These are phyloP conservation scores for Spinellus fusiger DNA, from an alignment of 192 early-diverging fungal genomes.

Conservation along the genomic window DNA sequence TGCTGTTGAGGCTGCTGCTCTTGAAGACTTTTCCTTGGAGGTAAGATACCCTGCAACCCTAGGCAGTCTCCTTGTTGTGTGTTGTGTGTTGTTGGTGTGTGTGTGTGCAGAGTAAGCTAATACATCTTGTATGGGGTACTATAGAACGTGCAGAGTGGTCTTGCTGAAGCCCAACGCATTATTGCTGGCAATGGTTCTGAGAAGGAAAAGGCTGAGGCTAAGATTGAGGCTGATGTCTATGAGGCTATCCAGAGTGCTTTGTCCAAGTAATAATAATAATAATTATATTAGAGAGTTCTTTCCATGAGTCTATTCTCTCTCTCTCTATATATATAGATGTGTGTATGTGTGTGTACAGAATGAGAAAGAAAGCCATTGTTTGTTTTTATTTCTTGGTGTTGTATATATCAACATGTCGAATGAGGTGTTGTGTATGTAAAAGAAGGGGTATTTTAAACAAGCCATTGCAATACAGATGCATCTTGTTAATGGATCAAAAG, in stretches of 20 bases:
- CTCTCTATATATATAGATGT: too few species aligned
- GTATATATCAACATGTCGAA: too few species aligned
- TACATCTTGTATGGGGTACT: too few species aligned
- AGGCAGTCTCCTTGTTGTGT: background rate
- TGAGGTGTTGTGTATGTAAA: too few species aligned
- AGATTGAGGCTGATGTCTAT: constrained; percentile 83
- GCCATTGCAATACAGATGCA: too few species aligned
- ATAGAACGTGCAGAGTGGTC: constrained; percentile 63
- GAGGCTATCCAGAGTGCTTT: constrained; percentile 79
- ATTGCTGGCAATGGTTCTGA: constrained; percentile 61
- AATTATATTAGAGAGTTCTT: background rate
- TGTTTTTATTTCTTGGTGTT: too few species aligned
- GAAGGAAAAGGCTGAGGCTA: constrained; percentile 73
- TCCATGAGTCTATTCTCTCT: too few species aligned
- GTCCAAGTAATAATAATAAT: constrained; percentile 23
- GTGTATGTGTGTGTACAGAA: too few species aligned
- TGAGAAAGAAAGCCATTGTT: too few species aligned
- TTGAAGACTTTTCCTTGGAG: constrained; percentile 84
- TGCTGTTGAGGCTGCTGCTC: constrained; percentile 86
- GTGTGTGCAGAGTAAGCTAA: background rate
- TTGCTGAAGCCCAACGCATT: constrained; percentile 77
- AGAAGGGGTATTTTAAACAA: too few species aligned
- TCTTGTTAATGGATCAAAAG: too few species aligned
- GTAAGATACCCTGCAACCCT: too few species aligned
- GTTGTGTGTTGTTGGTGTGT: background rate